These are phyloP conservation scores for Massariosphaeria phaeospora DNA, from an alignment of 495 filamentous ascomycete genomes.

Conservation along the genomic window DNA sequence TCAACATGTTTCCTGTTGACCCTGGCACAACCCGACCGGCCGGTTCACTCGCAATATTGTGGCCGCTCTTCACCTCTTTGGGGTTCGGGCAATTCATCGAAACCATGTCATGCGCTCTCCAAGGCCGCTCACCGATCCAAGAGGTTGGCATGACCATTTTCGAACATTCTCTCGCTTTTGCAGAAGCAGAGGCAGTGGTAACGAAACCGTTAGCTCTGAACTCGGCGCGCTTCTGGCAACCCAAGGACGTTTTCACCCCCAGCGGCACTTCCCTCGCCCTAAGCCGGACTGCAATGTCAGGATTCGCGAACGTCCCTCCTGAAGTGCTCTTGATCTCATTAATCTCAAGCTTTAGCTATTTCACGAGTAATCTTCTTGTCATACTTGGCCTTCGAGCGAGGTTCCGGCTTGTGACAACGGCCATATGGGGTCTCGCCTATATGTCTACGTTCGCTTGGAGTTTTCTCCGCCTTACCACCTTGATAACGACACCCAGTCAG, in stretches of 20 bases:
- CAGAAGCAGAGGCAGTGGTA: slow-evolving; percentile 86
- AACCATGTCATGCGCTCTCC: slow-evolving; percentile 79
- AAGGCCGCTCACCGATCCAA: slow-evolving; percentile 69
- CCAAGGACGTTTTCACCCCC: slow-evolving; percentile 14
- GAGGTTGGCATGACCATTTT: slow-evolving; percentile 97
- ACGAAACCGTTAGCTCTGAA: slow-evolving; percentile 63
- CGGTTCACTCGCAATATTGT: slow-evolving; percentile 78
- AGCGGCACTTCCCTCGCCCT: slow-evolving; percentile 29
- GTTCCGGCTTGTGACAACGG: slow-evolving; percentile 76
- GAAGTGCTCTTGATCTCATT: slow-evolving; percentile 82
- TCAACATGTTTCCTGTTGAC: slow-evolving; percentile 56
- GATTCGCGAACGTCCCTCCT: slow-evolving; percentile 73
- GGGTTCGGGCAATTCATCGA: slow-evolving; percentile 86
- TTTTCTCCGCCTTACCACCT: slow-evolving; percentile 39
- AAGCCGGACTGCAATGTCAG: slow-evolving; percentile 43
- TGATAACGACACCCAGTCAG: slow-evolving; percentile 27
- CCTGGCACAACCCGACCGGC: slow-evolving; percentile 41
- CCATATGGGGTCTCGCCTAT: slow-evolving; percentile 82
- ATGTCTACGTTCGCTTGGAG: slow-evolving; percentile 76
- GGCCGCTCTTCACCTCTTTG: slow-evolving; percentile 79
- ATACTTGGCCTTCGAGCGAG: slow-evolving; percentile 71
- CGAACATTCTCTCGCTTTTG: slow-evolving; percentile 93
- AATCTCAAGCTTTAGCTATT: slow-evolving; percentile 81
- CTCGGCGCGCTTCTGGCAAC: slow-evolving; percentile 45
- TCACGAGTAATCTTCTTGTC: slow-evolving; percentile 78